These are phyloP conservation scores for Dioscorea zingiberensis DNA, from an alignment of 106 monocot genomes.

Conservation along the genomic window DNA sequence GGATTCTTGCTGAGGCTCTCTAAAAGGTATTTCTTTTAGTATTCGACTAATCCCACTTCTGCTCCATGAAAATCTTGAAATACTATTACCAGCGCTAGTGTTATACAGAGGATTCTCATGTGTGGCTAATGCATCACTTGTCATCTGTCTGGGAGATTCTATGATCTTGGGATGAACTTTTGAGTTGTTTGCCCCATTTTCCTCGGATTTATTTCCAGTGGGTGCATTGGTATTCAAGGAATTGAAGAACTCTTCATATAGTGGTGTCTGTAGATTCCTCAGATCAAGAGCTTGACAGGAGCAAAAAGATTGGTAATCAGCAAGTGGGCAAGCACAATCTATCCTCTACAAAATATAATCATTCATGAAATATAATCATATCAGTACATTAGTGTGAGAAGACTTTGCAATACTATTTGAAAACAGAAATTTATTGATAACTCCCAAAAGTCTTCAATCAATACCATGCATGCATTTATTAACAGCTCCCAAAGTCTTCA, in stretches of 20 bases:
- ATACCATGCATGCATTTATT: too few species aligned
- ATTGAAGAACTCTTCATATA: constrained; percentile 90
- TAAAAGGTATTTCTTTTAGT: constrained; percentile 72
- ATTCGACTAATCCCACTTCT: constrained; percentile 30
- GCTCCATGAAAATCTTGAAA: constrained; percentile 23
- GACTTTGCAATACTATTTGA: too few species aligned
- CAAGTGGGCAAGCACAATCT: neutral
- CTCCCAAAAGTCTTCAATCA: too few species aligned
- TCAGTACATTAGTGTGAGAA: too few species aligned
- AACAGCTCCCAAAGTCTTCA: too few species aligned
- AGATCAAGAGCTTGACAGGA: constrained; percentile 73
- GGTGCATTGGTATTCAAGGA: constrained; percentile 42
- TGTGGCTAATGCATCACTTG: constrained; percentile 10
- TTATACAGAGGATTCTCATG: constrained; percentile 11
- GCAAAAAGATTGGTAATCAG: neutral
- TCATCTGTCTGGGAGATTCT: constrained; percentile 36
- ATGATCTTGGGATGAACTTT: constrained; percentile 56
- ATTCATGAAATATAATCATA: too few species aligned
- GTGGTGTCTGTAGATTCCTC: constrained; percentile 91
- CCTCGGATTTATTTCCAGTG: constrained; percentile 25
- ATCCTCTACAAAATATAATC: neutral
- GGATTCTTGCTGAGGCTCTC: constrained; percentile 29
- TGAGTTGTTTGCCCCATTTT: constrained; percentile 25
- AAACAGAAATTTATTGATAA: too few species aligned
- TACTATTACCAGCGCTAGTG: constrained; percentile 25